Conservation (phyloP, 1,284 basidiomycete species). For the Waitea zeae region DNA sequence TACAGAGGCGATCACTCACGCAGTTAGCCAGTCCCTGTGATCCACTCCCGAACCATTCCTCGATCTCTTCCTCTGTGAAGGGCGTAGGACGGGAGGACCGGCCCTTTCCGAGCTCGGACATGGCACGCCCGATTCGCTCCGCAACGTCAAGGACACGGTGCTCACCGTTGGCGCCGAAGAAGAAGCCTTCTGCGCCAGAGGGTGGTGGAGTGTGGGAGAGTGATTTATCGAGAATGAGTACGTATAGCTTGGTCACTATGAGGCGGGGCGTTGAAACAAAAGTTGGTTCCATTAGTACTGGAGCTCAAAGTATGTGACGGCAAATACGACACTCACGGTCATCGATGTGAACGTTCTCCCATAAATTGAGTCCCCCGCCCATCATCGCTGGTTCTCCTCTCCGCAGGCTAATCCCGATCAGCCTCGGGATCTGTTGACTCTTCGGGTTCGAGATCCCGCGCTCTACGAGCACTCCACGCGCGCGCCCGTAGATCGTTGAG, state of each 20-base stretch:
- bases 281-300: too few species aligned
- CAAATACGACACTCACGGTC: constrained; percentile 11
- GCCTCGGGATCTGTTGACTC: constrained; percentile 19
- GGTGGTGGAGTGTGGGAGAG: constrained; percentile 7
- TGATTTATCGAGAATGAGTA: constrained; percentile 10
- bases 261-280: background rate
- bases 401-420: constrained; percentile 13
- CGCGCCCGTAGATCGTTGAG: constrained; percentile 21
- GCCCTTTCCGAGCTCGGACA: constrained; percentile 14
- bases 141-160: constrained; percentile 19
- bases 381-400: constrained; percentile 17
- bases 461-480: constrained; percentile 16
- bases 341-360: constrained; percentile 16
- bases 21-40: background rate
- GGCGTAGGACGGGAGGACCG: constrained; percentile 13
- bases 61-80: constrained; percentile 17
- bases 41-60: constrained; percentile 11
- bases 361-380: constrained; percentile 13
- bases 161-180: constrained; percentile 29
- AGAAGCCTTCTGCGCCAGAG: constrained; percentile 27
- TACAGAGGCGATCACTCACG: background rate
- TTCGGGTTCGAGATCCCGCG: constrained; percentile 17
- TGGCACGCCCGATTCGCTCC: constrained; percentile 12
- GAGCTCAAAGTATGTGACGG: background rate
- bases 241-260: constrained; percentile 8